phyloP scores from a whole-genome alignment of 2,329 filamentous ascomycete species.

The Aspergillus neoniger region DNA sequence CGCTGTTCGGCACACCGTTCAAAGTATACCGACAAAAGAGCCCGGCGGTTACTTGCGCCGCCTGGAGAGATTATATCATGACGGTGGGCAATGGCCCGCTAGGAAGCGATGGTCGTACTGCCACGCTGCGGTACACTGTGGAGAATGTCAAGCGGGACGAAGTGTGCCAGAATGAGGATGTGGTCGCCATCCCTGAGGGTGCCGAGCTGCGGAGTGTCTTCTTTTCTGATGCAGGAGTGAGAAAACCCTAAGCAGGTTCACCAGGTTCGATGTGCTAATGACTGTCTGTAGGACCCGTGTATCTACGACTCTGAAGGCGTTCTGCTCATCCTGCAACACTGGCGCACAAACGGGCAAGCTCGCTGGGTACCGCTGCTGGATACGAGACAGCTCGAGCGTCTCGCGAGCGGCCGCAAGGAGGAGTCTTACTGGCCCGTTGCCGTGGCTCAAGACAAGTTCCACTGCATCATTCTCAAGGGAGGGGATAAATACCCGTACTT shows the following conservation, averaged over 20 bases:
- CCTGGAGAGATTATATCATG: constrained; percentile 94
- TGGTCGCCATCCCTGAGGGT: constrained; percentile 77
- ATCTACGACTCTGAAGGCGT: constrained; percentile 94
- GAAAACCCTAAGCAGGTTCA: constrained; percentile 28
- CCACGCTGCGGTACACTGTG: constrained; percentile 83
- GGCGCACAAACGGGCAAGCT: constrained; percentile 81
- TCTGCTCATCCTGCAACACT: constrained; percentile 83
- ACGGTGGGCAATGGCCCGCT: constrained; percentile 92
- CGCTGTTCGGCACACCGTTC: constrained; percentile 85
- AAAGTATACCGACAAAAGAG: constrained; percentile 91
- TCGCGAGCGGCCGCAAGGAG: constrained; percentile 80
- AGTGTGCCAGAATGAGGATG: constrained; percentile 91
- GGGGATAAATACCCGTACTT: constrained; percentile 92
- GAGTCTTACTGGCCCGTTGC: constrained; percentile 96
- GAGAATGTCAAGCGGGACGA: constrained; percentile 93
- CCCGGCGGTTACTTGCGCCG: constrained; percentile 88
- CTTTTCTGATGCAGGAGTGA: constrained; percentile 86
- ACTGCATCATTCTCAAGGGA: constrained; percentile 98
- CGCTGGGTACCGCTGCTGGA: constrained; percentile 92
- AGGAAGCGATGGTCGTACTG: constrained; percentile 68
- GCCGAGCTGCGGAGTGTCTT: constrained; percentile 78
- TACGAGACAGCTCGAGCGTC: constrained; percentile 77
- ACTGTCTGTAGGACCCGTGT: constrained; percentile 71
- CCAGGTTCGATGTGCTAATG: constrained; percentile 11
- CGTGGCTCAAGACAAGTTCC: constrained; percentile 86